Conservation (phyloP, 2,329 filamentous ascomycete species). For the Apiospora arundinis region DNA sequence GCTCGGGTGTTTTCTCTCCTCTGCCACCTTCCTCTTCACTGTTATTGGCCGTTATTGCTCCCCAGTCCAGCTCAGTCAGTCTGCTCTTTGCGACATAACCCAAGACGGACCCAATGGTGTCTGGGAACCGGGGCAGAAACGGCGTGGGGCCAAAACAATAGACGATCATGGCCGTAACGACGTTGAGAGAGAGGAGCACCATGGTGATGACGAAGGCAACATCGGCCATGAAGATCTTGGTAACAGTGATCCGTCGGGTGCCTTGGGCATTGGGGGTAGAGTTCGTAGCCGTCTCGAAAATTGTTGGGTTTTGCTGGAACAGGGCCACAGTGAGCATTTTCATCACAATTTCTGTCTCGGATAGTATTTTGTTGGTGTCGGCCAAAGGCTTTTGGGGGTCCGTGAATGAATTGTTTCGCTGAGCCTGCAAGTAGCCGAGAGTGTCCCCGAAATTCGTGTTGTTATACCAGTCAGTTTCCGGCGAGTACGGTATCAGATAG, state of each 20-base stretch:
- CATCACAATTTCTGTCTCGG: rapidly evolving
- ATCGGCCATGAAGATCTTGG: slow-evolving; percentile 8
- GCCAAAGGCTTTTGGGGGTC: background rate
- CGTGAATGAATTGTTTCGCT: background rate
- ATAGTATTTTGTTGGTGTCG: background rate
- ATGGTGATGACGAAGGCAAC: background rate
- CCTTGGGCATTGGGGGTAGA: background rate
- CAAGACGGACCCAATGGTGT: background rate
- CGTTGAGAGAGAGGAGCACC: background rate
- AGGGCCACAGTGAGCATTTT: background rate
- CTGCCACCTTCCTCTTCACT: background rate
- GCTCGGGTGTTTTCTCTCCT: background rate
- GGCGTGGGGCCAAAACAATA: background rate
- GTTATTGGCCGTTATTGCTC: too few relatives aligned
- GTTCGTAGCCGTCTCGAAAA: background rate
- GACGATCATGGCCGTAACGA: background rate
- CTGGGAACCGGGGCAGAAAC: background rate
- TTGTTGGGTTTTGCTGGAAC: background rate
- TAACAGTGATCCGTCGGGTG: background rate
- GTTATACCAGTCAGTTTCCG: background rate
- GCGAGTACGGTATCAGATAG: background rate
- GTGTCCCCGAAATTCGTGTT: background rate
- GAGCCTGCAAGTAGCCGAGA: background rate
- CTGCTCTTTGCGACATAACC: background rate
- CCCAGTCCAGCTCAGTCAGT: background rate